Conservation (phyloP, 2,329 filamentous ascomycete genomes). For the Colletotrichum sp. region DNA sequence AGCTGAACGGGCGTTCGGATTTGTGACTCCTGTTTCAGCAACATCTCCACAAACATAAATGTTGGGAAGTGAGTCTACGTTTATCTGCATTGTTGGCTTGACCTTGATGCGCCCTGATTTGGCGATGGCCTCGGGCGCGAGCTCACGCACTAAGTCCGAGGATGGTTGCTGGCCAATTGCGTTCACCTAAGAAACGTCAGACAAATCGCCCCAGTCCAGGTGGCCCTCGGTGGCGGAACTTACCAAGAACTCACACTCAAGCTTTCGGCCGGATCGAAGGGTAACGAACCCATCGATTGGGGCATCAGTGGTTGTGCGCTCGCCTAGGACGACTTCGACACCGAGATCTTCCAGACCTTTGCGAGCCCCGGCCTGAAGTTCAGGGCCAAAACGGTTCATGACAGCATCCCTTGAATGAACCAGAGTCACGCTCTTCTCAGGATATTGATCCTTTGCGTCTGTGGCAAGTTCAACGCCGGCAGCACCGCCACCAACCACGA, state of each 20-base stretch:
- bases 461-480: constrained; percentile 67
- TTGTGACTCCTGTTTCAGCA: constrained; percentile 52
- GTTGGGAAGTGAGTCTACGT: constrained; percentile 49
- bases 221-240: constrained; percentile 15
- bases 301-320: constrained; percentile 46
- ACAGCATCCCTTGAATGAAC: constrained; percentile 61
- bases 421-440: constrained; percentile 60
- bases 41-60: constrained; percentile 72
- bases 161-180: constrained; percentile 65
- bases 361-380: constrained; percentile 42
- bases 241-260: constrained; percentile 58
- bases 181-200: constrained; percentile 48
- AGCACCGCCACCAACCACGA: constrained; percentile 64
- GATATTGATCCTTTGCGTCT: constrained; percentile 61
- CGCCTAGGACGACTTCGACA: constrained; percentile 55
- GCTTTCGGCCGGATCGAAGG: constrained; percentile 47
- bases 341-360: constrained; percentile 51
- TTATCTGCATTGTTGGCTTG: constrained; percentile 61
- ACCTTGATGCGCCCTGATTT: constrained; percentile 57
- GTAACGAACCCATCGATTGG: constrained; percentile 42
- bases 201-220: background rate
- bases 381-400: constrained; percentile 56
- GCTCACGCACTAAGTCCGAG: constrained; percentile 49
- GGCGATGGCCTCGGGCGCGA: constrained; percentile 50
- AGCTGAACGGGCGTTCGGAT: constrained; percentile 61